These are phyloP conservation scores for Rhynchospora breviuscula DNA, from an alignment of 176 grass and related monocot genomes.

Conservation along the genomic window DNA sequence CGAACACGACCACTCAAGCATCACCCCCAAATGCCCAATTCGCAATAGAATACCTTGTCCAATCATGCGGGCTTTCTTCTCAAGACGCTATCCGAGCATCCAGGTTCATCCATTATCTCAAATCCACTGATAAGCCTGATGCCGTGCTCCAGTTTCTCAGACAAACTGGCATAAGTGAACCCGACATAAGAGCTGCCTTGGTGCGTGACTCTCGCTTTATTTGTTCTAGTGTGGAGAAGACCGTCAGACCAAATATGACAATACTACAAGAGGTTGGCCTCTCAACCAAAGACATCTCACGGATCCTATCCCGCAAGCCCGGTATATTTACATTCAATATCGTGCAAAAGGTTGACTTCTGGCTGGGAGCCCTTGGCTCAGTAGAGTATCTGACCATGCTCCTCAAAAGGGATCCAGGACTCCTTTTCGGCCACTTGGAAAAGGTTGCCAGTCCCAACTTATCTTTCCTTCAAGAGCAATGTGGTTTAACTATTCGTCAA, in stretches of 20 bases:
- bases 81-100: not conserved
- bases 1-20: not conserved
- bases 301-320: too few relatives aligned
- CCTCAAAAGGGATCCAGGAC: not conserved
- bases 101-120: not conserved
- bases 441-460: not conserved
- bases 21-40: not conserved
- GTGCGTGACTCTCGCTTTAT: not conserved
- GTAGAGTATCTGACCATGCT: not conserved
- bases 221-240: too few relatives aligned
- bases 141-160: conserved; percentile 1
- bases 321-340: too few relatives aligned
- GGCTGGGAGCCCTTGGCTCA: not conserved
- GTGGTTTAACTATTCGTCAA: not conserved
- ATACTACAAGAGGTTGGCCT: too few relatives aligned
- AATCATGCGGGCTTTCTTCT: not conserved
- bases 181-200: not conserved
- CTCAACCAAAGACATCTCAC: too few relatives aligned
- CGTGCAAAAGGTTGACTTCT: not conserved
- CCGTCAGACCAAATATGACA: too few relatives aligned
- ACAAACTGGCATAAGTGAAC: not conserved
- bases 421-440: not conserved
- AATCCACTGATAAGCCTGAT: conserved; percentile 10
- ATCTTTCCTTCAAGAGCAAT: conserved; percentile 7
- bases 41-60: conserved; percentile 14